Evolutionary conservation across 805 yeast genomes (phyloP).

Genomic region (Yamadazyma takamatsuzukensis): DNA sequence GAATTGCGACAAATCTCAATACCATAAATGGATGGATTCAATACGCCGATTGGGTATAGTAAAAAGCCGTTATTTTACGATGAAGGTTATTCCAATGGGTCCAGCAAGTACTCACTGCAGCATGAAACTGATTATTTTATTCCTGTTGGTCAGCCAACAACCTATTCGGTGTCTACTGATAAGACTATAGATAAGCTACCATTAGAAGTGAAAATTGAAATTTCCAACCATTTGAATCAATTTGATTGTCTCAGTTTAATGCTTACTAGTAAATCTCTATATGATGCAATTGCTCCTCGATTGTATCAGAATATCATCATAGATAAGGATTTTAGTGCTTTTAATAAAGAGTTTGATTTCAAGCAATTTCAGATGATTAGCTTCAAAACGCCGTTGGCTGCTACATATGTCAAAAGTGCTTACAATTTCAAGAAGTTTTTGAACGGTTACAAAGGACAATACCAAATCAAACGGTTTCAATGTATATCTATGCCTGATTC

Average conservation of each 20-base stretch:
- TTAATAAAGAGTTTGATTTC: constrained; percentile 22
- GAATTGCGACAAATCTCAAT: too few relatives aligned
- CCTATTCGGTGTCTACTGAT: background rate
- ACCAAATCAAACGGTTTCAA: constrained; percentile 21
- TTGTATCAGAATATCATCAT: constrained; percentile 38
- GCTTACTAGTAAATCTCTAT: constrained; percentile 24
- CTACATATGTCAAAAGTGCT: constrained; percentile 18
- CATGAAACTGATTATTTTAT: background rate
- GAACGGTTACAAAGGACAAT: constrained; percentile 10
- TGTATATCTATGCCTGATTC: constrained; percentile 41
- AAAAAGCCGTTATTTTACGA: constrained; percentile 16
- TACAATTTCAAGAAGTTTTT: constrained; percentile 39
- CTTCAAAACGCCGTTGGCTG: background rate
- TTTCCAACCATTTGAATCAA: constrained; percentile 35
- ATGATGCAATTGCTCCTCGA: constrained; percentile 26
- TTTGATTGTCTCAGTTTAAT: constrained; percentile 33
- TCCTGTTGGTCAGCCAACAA: background rate
- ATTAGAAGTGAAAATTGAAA: constrained; percentile 28
- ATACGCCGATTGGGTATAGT: constrained; percentile 15
- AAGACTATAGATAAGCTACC: constrained; percentile 30
- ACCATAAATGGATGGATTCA: constrained; percentile 8
- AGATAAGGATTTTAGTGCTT: constrained; percentile 33
- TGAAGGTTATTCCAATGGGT: background rate
- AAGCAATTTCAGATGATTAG: constrained; percentile 3
- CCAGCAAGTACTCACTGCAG: background rate